Evolutionary conservation across 139 green algal genomes (phyloP).

Genomic region (Micractinium conductrix): DNA sequence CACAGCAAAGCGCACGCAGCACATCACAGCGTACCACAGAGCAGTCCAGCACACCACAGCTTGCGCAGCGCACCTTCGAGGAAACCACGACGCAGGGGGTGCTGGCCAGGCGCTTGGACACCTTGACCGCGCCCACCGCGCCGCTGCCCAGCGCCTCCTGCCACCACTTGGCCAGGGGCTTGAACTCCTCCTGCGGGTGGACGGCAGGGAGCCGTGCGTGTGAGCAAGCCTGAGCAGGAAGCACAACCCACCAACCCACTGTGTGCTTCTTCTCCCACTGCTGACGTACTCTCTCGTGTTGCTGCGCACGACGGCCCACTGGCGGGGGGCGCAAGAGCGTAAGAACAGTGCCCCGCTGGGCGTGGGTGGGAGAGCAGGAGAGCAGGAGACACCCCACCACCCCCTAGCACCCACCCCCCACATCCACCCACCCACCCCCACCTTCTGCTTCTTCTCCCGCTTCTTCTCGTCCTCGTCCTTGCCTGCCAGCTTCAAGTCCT

Average conservation of each 20-base stretch:
- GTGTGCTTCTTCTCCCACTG: no score
- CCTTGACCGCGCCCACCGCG: conserved; percentile 76
- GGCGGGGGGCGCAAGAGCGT: no score
- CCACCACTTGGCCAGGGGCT: conserved; percentile 93
- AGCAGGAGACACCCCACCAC: neutral
- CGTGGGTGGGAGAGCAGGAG: no score
- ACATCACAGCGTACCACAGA: no score
- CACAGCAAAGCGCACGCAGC: no score
- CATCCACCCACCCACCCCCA: neutral
- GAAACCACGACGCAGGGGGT: conserved; percentile 94
- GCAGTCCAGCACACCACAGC: no score
- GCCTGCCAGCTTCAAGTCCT: conserved; percentile 93
- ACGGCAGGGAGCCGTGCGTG: no score
- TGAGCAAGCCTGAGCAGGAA: neutral
- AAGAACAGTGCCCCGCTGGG: no score
- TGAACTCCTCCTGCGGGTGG: conserved; percentile 69
- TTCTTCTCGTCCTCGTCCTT: conserved; percentile 87
- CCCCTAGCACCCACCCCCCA: neutral
- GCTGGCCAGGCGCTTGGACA: conserved; percentile 82
- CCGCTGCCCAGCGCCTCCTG: conserved; percentile 78
- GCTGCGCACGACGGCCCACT: no score
- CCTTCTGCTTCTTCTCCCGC: conserved; percentile 75
- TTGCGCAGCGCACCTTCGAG: conserved; percentile 74
- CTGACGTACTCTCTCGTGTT: no score
- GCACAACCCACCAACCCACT: no score